Base-by-base conservation (phyloP, 768 basidiomycete genomes). In the Phanerodontia chrysosporium region DNA sequence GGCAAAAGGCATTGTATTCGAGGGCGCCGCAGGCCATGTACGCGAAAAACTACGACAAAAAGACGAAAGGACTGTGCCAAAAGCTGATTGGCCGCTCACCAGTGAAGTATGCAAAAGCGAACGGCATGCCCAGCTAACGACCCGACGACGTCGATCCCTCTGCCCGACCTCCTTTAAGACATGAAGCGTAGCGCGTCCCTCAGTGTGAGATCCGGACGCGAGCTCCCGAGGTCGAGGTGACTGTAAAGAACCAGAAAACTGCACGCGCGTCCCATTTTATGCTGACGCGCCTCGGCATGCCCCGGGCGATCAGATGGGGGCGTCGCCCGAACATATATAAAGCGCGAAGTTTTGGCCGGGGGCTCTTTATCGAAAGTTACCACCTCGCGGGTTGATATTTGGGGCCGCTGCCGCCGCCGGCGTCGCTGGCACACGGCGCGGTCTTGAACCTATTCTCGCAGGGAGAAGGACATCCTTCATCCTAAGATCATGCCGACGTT, bases 381-480 rank as follows among this genome's bases (percentile, higher is more conserved):
- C 79, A 88, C 86, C 85, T 85, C 75, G 75, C 71, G 68, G 77
- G 78, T 76, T 80, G 83, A 86, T 86, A 87, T 88, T 88, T 87
- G 86, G 80, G 84, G 75, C 77, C 51, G 64, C 49, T 72, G 74
- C 74, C 18, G 72, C 69, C 61, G 64, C 52, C 61, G 49, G 52
- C 54, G 49, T 32, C 44, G 51, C 30, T 21, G 49, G 64, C 60
- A 62, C 45, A 77, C 74, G 64, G 75, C 73, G 73, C 72, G 69
- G 73, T 75, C 81, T 84, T 88, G 86, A 85, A 76, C 76, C 72
- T 67, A 73, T 66, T 60, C 66, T 69, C 72, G 73, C 73, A 83
- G 85, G 86, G 78, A 86, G 84, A 87, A 44, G 28, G 60, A 78
- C 30, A n/a, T 58, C 72, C 80, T 80, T 75, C 81, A 80, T 72